Conservation (phyloP, 1,284 basidiomycete genomes). For the Earliella scabrosa region DNA sequence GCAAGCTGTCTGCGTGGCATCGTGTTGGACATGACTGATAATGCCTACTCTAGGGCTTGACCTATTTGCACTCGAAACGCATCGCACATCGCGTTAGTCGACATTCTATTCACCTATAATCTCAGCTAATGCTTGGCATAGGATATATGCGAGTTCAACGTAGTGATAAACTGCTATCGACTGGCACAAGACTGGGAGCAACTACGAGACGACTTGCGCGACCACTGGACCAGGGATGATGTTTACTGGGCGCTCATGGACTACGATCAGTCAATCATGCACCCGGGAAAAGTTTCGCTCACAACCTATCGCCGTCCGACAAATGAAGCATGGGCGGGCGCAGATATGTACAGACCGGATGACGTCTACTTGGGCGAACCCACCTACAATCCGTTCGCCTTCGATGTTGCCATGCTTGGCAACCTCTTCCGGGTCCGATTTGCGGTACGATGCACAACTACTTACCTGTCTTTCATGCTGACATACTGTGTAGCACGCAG, state of each 20-base stretch:
- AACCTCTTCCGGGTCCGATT: conserved; percentile 11
- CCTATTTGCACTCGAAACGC: conserved; percentile 1
- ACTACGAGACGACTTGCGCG: background rate
- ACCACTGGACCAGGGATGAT: background rate
- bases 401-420: conserved; percentile 14
- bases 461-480: background rate
- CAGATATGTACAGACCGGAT: background rate
- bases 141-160: conserved; percentile 6
- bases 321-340: background rate
- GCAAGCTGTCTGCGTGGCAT: background rate
- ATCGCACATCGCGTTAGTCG: conserved; percentile 7
- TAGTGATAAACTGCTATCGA: conserved; percentile 1
- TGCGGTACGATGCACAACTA: background rate
- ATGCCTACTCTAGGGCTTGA: background rate
- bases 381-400: conserved; percentile 18
- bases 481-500: background rate
- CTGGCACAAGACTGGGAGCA: background rate
- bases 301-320: conserved; percentile 7
- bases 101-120: background rate
- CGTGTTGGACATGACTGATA: background rate
- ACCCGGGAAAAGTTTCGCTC: background rate
- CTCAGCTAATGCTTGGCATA: background rate
- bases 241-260: conserved; percentile 13
- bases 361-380: conserved; percentile 9
- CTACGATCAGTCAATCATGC: conserved; percentile 15